Conservation (phyloP, 2,329 filamentous ascomycete species). For the Ophiostoma montium region DNA sequence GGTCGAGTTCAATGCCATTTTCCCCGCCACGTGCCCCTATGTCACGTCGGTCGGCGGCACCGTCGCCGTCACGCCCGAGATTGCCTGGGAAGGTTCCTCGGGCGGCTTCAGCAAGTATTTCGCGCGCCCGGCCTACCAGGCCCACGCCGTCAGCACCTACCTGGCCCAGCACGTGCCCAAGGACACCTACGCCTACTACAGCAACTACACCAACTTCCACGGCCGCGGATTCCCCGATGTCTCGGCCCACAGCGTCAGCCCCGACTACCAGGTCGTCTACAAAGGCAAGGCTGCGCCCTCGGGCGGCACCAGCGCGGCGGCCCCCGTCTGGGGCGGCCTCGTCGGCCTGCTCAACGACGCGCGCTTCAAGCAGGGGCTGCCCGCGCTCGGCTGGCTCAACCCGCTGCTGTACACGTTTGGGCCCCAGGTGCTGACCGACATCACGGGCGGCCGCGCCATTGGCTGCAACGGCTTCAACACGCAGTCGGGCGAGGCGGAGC, state of each 20-base stretch:
- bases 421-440: slow-evolving; percentile 22
- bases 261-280: slow-evolving; percentile 21
- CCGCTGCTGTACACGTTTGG: slow-evolving; percentile 39
- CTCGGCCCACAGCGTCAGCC: slow-evolving; percentile 14
- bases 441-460: slow-evolving; percentile 20
- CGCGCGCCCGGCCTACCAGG: slow-evolving; percentile 28
- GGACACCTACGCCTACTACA: slow-evolving; percentile 34
- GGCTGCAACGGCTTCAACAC: slow-evolving; percentile 21
- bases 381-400: slow-evolving; percentile 44
- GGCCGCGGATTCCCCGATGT: slow-evolving; percentile 20
- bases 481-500: slow-evolving; percentile 23
- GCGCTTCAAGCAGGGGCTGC: slow-evolving; percentile 37
- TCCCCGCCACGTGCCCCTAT: slow-evolving; percentile 36
- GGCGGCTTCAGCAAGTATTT: slow-evolving; percentile 37
- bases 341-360: slow-evolving; percentile 51
- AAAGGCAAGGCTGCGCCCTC: slow-evolving; percentile 15
- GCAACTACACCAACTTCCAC: slow-evolving; percentile 25
- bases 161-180: slow-evolving; percentile 17
- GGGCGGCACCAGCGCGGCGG: slow-evolving; percentile 35
- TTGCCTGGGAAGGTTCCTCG: slow-evolving; percentile 37
- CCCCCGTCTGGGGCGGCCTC: slow-evolving; percentile 48
- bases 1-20: slow-evolving; percentile 28
- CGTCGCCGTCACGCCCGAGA: slow-evolving; percentile 31
- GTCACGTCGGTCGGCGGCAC: slow-evolving; percentile 51
- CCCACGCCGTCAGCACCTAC: slow-evolving; percentile 32